Evolutionary conservation across 441 rosid genomes (phyloP).

Genomic region (Gossypium schwendimanii): DNA sequence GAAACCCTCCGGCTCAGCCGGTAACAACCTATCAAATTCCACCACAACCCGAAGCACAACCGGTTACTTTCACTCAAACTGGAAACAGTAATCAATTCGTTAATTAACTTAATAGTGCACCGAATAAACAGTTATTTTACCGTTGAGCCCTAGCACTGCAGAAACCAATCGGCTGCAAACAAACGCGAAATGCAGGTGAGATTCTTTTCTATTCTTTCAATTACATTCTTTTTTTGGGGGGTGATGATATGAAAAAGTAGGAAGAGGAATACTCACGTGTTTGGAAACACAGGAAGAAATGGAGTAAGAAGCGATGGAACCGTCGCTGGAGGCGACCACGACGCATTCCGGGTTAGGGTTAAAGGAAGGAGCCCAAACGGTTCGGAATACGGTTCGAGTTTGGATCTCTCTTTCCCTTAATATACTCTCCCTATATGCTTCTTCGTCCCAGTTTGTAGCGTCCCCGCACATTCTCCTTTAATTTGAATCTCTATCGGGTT

Average conservation of each 20-base stretch:
- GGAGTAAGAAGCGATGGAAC: slow-evolving; percentile 67
- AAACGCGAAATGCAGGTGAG: neutral
- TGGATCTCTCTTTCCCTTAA: slow-evolving; percentile 60
- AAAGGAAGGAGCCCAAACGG: slow-evolving; percentile 69
- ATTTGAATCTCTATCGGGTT: neutral
- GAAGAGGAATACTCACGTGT: slow-evolving; percentile 27
- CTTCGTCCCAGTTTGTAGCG: slow-evolving; percentile 76
- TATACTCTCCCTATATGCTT: slow-evolving; percentile 58
- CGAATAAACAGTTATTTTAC: slow-evolving; percentile 25
- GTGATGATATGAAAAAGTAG: neutral
- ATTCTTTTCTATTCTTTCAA: neutral
- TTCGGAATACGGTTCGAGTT: slow-evolving; percentile 67
- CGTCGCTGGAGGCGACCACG: slow-evolving; percentile 74
- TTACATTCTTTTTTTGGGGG: neutral
- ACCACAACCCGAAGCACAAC: neutral
- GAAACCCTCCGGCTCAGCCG: slow-evolving; percentile 53
- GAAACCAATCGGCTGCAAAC: slow-evolving; percentile 35
- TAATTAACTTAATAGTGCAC: neutral
- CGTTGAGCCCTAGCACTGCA: slow-evolving; percentile 30
- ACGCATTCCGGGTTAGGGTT: slow-evolving; percentile 48
- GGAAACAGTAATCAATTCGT: neutral
- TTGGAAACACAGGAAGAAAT: slow-evolving; percentile 53
- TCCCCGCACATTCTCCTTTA: slow-evolving; percentile 50
- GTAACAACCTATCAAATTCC: slow-evolving; percentile 26
- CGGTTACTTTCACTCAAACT: neutral